Evolutionary conservation across 345 rosid species (phyloP).

Genomic region (Ailanthus altissimus): DNA sequence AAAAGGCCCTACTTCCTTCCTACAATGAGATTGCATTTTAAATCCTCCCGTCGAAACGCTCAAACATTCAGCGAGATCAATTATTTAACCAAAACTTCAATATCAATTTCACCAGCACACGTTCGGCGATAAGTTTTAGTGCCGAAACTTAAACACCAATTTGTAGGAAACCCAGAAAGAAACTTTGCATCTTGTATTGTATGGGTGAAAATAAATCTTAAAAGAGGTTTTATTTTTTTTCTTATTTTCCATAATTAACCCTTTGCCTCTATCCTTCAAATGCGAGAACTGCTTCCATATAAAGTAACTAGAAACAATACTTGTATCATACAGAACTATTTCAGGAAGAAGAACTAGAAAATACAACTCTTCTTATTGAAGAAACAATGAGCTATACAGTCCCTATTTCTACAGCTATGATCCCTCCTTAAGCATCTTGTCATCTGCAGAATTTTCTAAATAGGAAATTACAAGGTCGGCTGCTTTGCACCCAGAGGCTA

Average conservation of each 20-base stretch:
- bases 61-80: too few relatives aligned
- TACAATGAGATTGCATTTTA: too few relatives aligned
- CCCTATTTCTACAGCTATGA: conserved; percentile 4
- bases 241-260: neutral
- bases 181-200: too few relatives aligned
- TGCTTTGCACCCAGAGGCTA: conserved; percentile 83
- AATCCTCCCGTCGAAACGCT: too few relatives aligned
- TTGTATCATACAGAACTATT: neutral
- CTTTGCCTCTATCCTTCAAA: neutral
- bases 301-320: neutral
- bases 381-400: neutral
- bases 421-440: conserved; percentile 29
- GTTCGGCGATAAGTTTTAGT: too few relatives aligned
- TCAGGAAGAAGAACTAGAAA: neutral
- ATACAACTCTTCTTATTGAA: neutral
- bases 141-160: too few relatives aligned
- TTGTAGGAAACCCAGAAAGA: too few relatives aligned
- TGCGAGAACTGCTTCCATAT: neutral
- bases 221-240: too few relatives aligned
- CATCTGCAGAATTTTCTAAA: conserved; percentile 60
- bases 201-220: neutral
- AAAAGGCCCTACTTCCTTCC: too few relatives aligned
- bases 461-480: conserved; percentile 83
- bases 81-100: too few relatives aligned
- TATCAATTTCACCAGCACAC: too few relatives aligned